These are phyloP conservation scores for Holtermannia corniformis DNA, from an alignment of 768 basidiomycete species.

Conservation along the genomic window DNA sequence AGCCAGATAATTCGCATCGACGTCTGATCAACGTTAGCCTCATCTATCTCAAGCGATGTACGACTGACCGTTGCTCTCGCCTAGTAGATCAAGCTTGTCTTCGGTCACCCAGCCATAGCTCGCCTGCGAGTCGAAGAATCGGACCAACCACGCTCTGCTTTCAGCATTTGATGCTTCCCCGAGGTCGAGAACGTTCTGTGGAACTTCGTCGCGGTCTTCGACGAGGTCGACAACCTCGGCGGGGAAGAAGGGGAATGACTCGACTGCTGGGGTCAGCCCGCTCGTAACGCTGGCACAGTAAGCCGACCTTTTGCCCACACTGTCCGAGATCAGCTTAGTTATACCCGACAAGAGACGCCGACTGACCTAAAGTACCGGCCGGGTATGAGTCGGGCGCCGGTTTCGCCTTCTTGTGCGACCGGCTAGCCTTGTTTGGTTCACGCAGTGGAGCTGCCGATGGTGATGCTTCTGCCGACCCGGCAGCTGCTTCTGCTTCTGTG, in stretches of 20 bases:
- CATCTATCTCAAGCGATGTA: background rate
- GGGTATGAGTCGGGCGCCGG: no score
- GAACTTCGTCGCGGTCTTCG: constrained; percentile 54
- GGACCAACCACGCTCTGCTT: constrained; percentile 55
- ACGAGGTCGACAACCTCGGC: constrained; percentile 57
- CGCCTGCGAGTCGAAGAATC: constrained; percentile 60
- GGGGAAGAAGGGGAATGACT: constrained; percentile 78
- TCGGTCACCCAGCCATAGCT: constrained; percentile 59
- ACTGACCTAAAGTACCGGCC: constrained; percentile 42
- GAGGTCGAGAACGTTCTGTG: constrained; percentile 35
- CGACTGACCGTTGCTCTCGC: constrained; percentile 58
- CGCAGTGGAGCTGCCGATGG: no score
- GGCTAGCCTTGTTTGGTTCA: no score
- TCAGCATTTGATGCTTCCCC: constrained; percentile 43
- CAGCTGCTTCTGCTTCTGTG: no score
- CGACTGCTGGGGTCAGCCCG: no score
- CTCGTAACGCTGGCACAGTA: no score
- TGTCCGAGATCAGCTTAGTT: constrained; percentile 37
- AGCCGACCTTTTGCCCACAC: constrained; percentile 67
- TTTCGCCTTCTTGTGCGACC: constrained; percentile 2
- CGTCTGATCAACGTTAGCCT: constrained; percentile 42
- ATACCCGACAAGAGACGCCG: constrained; percentile 39
- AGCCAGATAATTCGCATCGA: constrained; percentile 58
- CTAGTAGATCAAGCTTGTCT: constrained; percentile 55
- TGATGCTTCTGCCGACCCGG: no score